phyloP scores from a whole-genome alignment of 495 filamentous ascomycete species.

The Bryoglossum gracile region DNA sequence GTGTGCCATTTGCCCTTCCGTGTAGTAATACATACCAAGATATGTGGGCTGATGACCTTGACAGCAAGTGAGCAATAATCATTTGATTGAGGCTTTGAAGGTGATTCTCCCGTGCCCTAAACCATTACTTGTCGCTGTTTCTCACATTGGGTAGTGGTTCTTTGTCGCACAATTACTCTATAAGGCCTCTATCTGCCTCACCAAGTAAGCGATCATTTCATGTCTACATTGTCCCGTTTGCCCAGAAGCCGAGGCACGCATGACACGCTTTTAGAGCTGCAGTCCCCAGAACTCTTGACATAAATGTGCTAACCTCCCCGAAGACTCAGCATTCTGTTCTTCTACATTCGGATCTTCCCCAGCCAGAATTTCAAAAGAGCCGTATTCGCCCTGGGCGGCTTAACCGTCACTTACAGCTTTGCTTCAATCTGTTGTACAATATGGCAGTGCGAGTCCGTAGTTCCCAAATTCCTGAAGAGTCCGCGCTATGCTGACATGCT shows the following conservation, averaged over 20 bases:
- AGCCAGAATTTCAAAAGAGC: conserved; percentile 1
- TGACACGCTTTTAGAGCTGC: too few relatives aligned
- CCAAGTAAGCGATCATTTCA: too few relatives aligned
- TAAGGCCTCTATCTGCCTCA: conserved; percentile 1
- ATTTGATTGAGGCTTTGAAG: conserved; percentile 3
- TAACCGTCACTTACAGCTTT: neutral
- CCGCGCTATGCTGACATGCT: neutral
- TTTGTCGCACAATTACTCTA: conserved; percentile 7
- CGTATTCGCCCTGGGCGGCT: neutral
- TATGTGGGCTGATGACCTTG: neutral
- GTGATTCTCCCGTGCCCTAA: neutral
- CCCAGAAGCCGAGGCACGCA: too few relatives aligned
- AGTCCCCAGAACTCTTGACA: too few relatives aligned
- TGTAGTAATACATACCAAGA: neutral
- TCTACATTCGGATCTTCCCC: conserved; percentile 6
- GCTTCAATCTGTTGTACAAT: conserved; percentile 2
- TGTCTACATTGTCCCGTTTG: too few relatives aligned
- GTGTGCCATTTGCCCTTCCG: neutral
- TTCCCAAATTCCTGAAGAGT: neutral
- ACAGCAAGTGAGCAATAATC: conserved; percentile 3
- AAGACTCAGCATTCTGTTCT: conserved; percentile 5
- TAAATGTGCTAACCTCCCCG: too few relatives aligned
- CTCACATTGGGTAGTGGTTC: conserved; percentile 1
- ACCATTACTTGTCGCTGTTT: neutral
- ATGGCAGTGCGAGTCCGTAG: conserved; percentile 6